phyloP scores from a whole-genome alignment of 805 yeast genomes.

The Myxozyma melibiosi region DNA sequence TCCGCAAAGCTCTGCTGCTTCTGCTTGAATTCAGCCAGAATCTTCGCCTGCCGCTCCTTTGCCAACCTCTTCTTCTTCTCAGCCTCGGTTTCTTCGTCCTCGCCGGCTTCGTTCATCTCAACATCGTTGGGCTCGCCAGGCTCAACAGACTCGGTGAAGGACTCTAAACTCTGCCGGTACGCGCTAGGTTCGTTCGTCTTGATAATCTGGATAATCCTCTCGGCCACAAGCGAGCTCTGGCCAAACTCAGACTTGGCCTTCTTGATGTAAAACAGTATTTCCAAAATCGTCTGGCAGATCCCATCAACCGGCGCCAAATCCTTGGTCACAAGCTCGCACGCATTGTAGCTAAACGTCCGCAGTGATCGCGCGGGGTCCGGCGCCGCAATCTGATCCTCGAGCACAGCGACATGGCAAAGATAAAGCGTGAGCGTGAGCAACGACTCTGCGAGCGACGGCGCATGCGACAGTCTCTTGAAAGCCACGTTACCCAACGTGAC shows the following conservation, averaged over 20 bases:
- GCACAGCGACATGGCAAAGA: constrained; percentile 63
- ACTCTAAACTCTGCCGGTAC: constrained; percentile 33
- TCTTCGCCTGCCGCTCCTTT: constrained; percentile 64
- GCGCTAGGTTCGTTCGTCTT: constrained; percentile 23
- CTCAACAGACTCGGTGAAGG: constrained; percentile 2
- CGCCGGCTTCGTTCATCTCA: constrained; percentile 7
- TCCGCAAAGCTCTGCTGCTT: constrained; percentile 78
- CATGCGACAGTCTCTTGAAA: constrained; percentile 12
- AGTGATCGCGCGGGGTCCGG: constrained; percentile 10
- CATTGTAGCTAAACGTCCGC: constrained; percentile 24
- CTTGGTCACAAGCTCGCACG: constrained; percentile 8
- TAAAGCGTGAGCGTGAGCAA: constrained; percentile 64
- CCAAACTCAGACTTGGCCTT: constrained; percentile 4
- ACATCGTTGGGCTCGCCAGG: constrained; percentile 5
- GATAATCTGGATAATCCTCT: constrained; percentile 27
- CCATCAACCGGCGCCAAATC: constrained; percentile 16
- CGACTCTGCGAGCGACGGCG: constrained; percentile 52
- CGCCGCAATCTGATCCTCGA: constrained; percentile 46
- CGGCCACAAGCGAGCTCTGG: constrained; percentile 24
- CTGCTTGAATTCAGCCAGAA: constrained; percentile 75
- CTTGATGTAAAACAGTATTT: constrained; percentile 19
- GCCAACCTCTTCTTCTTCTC: constrained; percentile 70
- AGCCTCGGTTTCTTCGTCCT: constrained; percentile 39
- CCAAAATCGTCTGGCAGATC: constrained; percentile 20
- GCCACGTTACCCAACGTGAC: constrained; percentile 21